Conservation (phyloP, 2,329 filamentous ascomycete species). For the Penicillium sp. region DNA sequence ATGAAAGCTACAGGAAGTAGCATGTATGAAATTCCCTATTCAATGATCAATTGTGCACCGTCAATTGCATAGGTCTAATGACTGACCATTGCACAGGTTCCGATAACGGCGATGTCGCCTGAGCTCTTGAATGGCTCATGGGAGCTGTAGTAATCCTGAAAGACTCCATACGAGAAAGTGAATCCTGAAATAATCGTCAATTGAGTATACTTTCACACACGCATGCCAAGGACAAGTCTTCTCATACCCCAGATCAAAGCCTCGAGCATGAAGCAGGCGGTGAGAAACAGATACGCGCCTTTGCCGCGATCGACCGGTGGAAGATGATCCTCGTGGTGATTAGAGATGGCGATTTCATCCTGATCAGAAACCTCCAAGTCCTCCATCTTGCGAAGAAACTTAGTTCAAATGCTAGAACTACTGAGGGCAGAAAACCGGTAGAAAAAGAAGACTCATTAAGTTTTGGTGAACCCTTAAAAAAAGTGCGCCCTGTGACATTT, state of each 20-base stretch:
- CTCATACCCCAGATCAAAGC: constrained; percentile 53
- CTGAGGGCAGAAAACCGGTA: not conserved
- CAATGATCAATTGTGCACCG: not conserved
- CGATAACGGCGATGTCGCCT: constrained; percentile 58
- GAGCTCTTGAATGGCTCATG: constrained; percentile 55
- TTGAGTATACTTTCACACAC: not conserved
- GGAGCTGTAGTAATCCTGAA: constrained; percentile 66
- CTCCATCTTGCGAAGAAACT: constrained; percentile 6
- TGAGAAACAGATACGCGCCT: constrained; percentile 48
- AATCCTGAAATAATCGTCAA: constrained; percentile 5
- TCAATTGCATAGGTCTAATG: not conserved
- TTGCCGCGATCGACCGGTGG: constrained; percentile 39
- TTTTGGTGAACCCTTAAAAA: not conserved
- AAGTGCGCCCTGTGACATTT: not conserved
- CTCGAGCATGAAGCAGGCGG: constrained; percentile 53
- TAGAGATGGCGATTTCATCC: constrained; percentile 3
- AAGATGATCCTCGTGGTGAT: constrained; percentile 18
- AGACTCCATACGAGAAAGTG: constrained; percentile 45
- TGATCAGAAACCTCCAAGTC: constrained; percentile 7
- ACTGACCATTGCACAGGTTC: constrained; percentile 42
- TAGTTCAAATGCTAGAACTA: not conserved
- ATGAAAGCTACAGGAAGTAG: constrained; percentile 19
- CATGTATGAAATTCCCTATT: constrained; percentile 21
- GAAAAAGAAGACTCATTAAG: not conserved
- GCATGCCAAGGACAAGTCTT: not conserved